Evolutionary conservation across 352 stramenopile species (phyloP).

Genomic region (Pythium oligandrum): DNA sequence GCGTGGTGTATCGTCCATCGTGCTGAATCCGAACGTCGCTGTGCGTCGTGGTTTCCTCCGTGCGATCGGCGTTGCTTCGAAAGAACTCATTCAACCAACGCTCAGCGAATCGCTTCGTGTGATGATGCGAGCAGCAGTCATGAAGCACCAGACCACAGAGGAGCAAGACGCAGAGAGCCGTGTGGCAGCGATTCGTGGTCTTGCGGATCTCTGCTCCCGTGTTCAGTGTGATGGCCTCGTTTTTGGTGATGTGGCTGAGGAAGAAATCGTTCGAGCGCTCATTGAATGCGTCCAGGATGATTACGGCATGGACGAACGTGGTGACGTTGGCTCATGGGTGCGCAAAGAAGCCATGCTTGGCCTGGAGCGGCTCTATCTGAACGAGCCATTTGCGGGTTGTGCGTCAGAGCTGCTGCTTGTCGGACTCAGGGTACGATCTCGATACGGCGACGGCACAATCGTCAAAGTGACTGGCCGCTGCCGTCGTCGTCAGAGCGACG

Average conservation of each 20-base stretch:
- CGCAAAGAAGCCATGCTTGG: slow-evolving; percentile 93
- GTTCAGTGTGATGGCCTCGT: slow-evolving; percentile 1
- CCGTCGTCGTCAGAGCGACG: slow-evolving; percentile 19
- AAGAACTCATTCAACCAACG: slow-evolving; percentile 28
- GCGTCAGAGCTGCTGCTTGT: slow-evolving; percentile 27
- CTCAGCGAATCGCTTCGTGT: slow-evolving; percentile 24
- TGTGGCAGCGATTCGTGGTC: slow-evolving; percentile 89
- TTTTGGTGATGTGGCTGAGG: slow-evolving; percentile 20
- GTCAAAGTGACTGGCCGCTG: slow-evolving; percentile 23
- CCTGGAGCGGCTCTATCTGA: slow-evolving; percentile 76
- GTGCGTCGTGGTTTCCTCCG: slow-evolving; percentile 80
- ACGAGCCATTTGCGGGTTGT: slow-evolving; percentile 15
- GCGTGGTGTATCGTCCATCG: slow-evolving; percentile 15
- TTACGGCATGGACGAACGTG: slow-evolving; percentile 96
- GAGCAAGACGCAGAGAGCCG: slow-evolving; percentile 94
- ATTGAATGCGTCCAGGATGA: slow-evolving; percentile 87
- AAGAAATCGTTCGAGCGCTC: slow-evolving; percentile 78
- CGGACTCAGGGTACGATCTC: slow-evolving; percentile 20
- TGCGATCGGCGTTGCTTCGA: slow-evolving; percentile 35
- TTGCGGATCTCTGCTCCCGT: slow-evolving; percentile 84
- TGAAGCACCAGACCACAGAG: slow-evolving; percentile 47
- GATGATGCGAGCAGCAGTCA: slow-evolving; percentile 39
- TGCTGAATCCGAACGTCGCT: slow-evolving; percentile 83
- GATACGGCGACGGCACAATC: slow-evolving; percentile 44
- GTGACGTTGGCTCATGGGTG: slow-evolving; percentile 98